phyloP scores from a whole-genome alignment of 768 basidiomycete genomes.

The Obba rivulosa region DNA sequence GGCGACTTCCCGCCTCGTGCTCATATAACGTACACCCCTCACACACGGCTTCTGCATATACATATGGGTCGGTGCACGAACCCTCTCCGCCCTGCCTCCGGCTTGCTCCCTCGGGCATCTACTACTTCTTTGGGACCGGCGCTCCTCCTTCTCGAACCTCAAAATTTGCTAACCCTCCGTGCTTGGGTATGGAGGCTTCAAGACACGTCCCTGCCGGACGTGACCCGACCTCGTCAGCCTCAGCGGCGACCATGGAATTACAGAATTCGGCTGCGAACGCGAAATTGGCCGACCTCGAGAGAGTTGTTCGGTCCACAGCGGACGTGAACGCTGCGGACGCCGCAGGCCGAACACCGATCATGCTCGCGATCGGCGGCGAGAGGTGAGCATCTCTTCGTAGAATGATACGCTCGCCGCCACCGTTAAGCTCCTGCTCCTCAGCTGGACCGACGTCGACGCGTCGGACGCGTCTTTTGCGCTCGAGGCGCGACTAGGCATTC shows the following conservation, averaged over 20 bases:
- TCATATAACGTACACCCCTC: conserved; percentile 2
- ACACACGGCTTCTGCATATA: neutral
- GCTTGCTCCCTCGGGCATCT: conserved; percentile 6
- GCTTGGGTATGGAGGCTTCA: conserved; percentile 3
- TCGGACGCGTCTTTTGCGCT: conserved; percentile 66
- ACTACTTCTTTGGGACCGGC: neutral
- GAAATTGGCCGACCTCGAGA: conserved; percentile 46
- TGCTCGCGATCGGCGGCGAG: conserved; percentile 69
- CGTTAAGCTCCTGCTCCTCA: conserved; percentile 21
- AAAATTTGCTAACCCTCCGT: neutral
- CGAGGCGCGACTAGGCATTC: conserved; percentile 46
- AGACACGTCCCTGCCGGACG: too few relatives aligned
- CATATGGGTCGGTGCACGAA: conserved; percentile 7
- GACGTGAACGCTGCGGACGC: conserved; percentile 64
- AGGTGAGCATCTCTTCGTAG: conserved; percentile 33
- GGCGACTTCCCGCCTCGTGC: conserved; percentile 15
- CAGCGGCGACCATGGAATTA: conserved; percentile 5
- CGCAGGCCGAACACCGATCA: conserved; percentile 56
- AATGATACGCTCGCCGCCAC: neutral
- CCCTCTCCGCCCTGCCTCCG: conserved; percentile 8
- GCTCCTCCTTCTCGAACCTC: neutral
- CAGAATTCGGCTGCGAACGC: conserved; percentile 48
- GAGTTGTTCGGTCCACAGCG: conserved; percentile 52
- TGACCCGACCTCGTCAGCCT: too few relatives aligned
- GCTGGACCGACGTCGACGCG: conserved; percentile 68